Percentiles rank a stretch among this genome's conserved stretches.
These are phyloP conservation scores for Emmonsiellopsis sp. DNA, from an alignment of 2,329 filamentous ascomycete species.

Conservation along the genomic window DNA sequence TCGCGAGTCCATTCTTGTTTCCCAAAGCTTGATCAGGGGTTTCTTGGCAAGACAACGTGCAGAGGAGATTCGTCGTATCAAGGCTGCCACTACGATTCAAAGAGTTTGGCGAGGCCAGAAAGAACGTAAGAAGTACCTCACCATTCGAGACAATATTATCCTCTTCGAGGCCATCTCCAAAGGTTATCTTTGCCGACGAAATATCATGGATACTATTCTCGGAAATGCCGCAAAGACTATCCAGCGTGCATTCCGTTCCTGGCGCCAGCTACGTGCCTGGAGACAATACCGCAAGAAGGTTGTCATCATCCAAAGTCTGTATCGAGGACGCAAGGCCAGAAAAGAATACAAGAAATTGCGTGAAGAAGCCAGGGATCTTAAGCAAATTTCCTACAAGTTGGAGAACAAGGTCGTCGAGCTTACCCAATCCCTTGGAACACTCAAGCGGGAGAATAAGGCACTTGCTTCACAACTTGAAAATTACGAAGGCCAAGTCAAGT, in stretches of 20 bases:
- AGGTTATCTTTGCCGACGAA: constrained; percentile 80
- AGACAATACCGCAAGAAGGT: constrained; percentile 83
- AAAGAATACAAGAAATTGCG: constrained; percentile 81
- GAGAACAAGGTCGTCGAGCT: constrained; percentile 99
- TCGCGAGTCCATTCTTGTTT: constrained; percentile 66
- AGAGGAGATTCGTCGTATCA: constrained; percentile 71
- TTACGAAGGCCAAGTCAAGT: constrained; percentile 92
- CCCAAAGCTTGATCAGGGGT: constrained; percentile 71
- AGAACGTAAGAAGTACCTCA: constrained; percentile 70
- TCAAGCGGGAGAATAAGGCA: constrained; percentile 91
- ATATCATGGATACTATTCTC: constrained; percentile 87
- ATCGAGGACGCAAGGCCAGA: constrained; percentile 76
- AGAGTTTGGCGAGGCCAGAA: constrained; percentile 89
- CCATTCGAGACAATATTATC: constrained; percentile 74
- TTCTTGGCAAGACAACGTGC: constrained; percentile 68
- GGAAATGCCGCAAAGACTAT: constrained; percentile 87
- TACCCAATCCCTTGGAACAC: constrained; percentile 82
- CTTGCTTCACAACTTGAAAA: constrained; percentile 83
- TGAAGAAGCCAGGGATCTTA: constrained; percentile 93
- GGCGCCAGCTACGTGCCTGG: constrained; percentile 71
- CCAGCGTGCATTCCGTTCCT: constrained; percentile 79
- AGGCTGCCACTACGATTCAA: constrained; percentile 89
- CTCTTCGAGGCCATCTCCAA: constrained; percentile 84
- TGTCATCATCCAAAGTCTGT: constrained; percentile 81
- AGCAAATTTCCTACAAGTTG: constrained; percentile 98